Conservation (phyloP, 306 rosid species). For the Comarum palustre region DNA sequence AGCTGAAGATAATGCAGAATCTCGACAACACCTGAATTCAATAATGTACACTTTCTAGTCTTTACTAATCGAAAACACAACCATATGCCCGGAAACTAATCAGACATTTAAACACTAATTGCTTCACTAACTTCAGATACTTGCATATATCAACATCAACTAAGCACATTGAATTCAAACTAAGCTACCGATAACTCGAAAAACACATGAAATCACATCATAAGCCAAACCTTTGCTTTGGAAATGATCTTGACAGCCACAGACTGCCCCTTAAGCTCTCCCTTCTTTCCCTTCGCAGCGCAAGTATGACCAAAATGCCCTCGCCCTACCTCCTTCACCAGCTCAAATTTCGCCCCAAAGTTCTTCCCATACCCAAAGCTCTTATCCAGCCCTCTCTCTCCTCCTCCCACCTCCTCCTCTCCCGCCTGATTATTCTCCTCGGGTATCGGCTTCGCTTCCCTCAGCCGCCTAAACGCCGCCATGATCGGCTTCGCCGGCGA, state of each 20-base stretch:
- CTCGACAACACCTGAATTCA: no score
- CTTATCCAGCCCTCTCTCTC: constrained; percentile 74
- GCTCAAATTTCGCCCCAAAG: constrained; percentile 74
- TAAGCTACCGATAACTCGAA: neutral
- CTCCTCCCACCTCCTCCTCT: constrained; percentile 36
- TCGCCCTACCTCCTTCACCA: constrained; percentile 90
- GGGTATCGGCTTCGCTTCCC: constrained; percentile 69
- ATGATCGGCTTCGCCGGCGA: constrained; percentile 98
- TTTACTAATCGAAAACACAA: neutral
- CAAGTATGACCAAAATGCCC: constrained; percentile 99
- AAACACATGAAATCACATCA: neutral
- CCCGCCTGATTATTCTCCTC: constrained; percentile 48
- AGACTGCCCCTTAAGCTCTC: constrained; percentile 76
- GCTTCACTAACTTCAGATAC: no score
- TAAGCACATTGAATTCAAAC: neutral
- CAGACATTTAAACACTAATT: neutral
- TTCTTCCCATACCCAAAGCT: constrained; percentile 82
- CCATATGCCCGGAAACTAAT: neutral
- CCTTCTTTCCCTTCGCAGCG: constrained; percentile 81
- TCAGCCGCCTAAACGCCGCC: constrained; percentile 60
- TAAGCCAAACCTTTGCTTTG: constrained; percentile 66
- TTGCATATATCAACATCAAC: neutral
- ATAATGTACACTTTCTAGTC: neutral
- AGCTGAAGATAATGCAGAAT: constrained; percentile 17
- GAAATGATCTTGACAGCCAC: constrained; percentile 95